Base-by-base conservation (phyloP, 1,284 basidiomycete genomes). In the Apiotrichum brassicae region DNA sequence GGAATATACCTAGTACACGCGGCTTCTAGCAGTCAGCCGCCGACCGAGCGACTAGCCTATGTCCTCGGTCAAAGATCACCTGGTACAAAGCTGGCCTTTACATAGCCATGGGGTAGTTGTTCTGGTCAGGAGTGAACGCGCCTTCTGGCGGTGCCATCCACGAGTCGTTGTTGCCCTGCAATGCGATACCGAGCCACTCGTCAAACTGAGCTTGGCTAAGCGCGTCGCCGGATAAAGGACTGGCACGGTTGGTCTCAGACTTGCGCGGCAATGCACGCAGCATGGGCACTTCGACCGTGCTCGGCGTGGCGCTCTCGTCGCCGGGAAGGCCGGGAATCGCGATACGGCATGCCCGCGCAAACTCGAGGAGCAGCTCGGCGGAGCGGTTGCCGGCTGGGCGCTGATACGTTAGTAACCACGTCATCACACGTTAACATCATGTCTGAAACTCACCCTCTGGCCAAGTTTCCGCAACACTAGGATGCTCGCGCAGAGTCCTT, bases 221-320 rank as follows among this genome's bases (percentile, higher is more conserved):
- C 32, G 24, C 24, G 13, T 46, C 43, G 14, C 32, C 42, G 6
- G 33, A 34, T 7, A 25, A 9, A 3, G 14, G 18, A 7, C 16
- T 8, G 22, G 19, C 40, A 9, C 43, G 53, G 13, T 14, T 14
- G 14, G 40, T 30, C 16, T 53, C 51, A 8, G 48, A 24, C 25
- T 53, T 46, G 16, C 62, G 53, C 11, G 61, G 61, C 25, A 65
- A 47, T 2, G 60, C 54, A 12, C 58, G 57, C 19, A 65, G 56
- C 61, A 65, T 63, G 1, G 63, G 63, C n/a, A 65, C 61, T 23
- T 63, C 61, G 46, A 63, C 57, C 7, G 48, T 45, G 33, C 44
- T 47, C 16, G 32, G 24, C 37, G 54, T 46, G 41, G 43, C 50
- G 37, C 22, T 35, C n/a, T 32, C 49, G 34, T 45, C 48, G 12